Conservation (phyloP, 2,329 filamentous ascomycete species). For the Xylariaceae sp. region DNA sequence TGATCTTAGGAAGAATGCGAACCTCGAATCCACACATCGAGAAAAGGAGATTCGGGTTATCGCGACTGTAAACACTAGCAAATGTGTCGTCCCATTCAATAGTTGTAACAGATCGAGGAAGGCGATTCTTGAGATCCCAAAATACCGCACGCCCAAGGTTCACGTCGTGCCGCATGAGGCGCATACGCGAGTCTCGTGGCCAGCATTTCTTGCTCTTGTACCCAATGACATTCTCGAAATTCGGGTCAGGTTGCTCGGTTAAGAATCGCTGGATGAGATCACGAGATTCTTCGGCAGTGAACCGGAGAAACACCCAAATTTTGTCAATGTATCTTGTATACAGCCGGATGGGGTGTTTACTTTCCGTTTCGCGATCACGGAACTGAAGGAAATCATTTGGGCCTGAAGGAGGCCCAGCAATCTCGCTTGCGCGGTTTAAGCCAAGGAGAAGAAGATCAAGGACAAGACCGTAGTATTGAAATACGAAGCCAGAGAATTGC, state of each 20-base stretch:
- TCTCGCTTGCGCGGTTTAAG: slow-evolving; percentile 93
- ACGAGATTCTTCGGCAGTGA: slow-evolving; percentile 87
- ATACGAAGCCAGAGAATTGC: slow-evolving; percentile 97
- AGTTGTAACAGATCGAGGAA: slow-evolving; percentile 91
- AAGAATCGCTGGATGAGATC: slow-evolving; percentile 97
- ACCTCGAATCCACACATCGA: slow-evolving; percentile 99
- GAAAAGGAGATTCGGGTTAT: slow-evolving; percentile 95
- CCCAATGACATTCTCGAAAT: slow-evolving; percentile 98
- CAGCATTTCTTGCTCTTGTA: slow-evolving; percentile 99
- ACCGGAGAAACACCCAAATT: slow-evolving; percentile 97
- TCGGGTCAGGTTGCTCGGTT: slow-evolving; percentile 96
- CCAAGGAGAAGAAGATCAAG: slow-evolving; percentile 89
- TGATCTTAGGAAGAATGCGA: slow-evolving; percentile 88
- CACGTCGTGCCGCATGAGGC: slow-evolving; percentile 96
- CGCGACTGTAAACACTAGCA: slow-evolving; percentile 93
- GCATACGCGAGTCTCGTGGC: slow-evolving; percentile 96
- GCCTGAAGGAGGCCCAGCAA: slow-evolving; percentile 86
- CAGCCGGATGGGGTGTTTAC: slow-evolving; percentile 90
- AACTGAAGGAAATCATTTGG: slow-evolving; percentile 99
- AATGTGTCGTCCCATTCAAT: slow-evolving; percentile 99
- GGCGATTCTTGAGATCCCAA: slow-evolving; percentile 96
- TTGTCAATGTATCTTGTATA: slow-evolving; percentile 98
- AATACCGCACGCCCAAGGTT: slow-evolving; percentile 96
- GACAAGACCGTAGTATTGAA: slow-evolving; percentile 97
- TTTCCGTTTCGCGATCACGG: slow-evolving; percentile 87